These are phyloP conservation scores for Tulasnella sp. DNA, from an alignment of 768 basidiomycete genomes.

Conservation along the genomic window DNA sequence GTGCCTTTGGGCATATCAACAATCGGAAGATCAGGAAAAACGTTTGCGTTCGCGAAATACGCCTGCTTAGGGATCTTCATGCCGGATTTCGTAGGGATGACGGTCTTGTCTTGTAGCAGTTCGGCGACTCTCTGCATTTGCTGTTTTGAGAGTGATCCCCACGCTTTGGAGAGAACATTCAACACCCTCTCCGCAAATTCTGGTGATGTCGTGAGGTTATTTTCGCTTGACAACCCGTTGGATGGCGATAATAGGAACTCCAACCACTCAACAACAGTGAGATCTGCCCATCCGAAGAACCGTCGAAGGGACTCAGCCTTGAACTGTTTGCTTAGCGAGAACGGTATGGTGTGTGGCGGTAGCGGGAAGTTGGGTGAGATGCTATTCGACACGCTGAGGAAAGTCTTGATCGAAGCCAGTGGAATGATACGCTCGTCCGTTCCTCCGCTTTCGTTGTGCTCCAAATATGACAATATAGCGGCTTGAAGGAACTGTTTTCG, in stretches of 20 bases:
- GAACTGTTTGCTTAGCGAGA: constrained; percentile 51
- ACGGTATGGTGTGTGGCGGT: constrained; percentile 59
- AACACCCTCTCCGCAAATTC: constrained; percentile 77
- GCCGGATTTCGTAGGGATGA: constrained; percentile 65
- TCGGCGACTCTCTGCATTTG: constrained; percentile 38
- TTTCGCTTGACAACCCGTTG: constrained; percentile 32
- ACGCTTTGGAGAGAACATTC: constrained; percentile 50
- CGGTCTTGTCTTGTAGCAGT: constrained; percentile 40
- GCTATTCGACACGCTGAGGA: constrained; percentile 50
- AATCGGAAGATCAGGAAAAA: constrained; percentile 83
- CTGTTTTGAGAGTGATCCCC: constrained; percentile 47
- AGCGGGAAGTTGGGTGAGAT: constrained; percentile 69
- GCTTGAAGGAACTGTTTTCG: constrained; percentile 53
- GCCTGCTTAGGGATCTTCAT: constrained; percentile 58
- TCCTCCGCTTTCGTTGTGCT: constrained; percentile 22
- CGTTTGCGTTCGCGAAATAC: constrained; percentile 75
- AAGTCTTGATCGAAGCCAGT: constrained; percentile 57
- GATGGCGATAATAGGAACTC: constrained; percentile 43
- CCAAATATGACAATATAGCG: constrained; percentile 41
- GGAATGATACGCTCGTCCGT: constrained; percentile 47
- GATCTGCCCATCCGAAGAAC: constrained; percentile 69
- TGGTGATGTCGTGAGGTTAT: constrained; percentile 53
- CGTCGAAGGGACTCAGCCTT: constrained; percentile 35
- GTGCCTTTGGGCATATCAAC: constrained; percentile 57
- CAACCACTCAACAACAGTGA: constrained; percentile 68